Evolutionary conservation across 2,329 filamentous ascomycete species (phyloP).

Genomic region (Blumeria hordei): DNA sequence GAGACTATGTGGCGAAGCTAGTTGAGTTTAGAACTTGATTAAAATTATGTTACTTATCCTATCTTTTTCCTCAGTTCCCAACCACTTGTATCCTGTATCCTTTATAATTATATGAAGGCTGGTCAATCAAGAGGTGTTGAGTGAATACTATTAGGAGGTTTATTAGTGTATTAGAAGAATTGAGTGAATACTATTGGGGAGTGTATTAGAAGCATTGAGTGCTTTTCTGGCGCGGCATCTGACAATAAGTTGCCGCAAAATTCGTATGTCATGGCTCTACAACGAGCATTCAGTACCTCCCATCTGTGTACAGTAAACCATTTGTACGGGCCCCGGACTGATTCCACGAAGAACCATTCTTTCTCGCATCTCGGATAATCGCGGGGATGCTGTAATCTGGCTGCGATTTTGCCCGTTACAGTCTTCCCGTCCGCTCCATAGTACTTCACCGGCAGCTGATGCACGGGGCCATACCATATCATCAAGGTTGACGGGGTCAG

Average conservation of each 20-base stretch:
- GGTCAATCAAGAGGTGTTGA: too few species aligned
- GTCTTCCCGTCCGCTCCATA: slow-evolving; percentile 55
- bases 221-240: neutral
- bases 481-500: slow-evolving; percentile 57
- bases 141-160: too few species aligned
- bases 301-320: slow-evolving; percentile 47
- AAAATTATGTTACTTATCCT: too few species aligned
- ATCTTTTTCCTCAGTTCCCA: too few species aligned
- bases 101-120: too few species aligned
- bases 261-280: slow-evolving; percentile 1
- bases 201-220: neutral
- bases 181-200: too few species aligned
- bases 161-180: too few species aligned
- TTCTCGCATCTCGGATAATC: slow-evolving; percentile 55
- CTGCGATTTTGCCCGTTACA: slow-evolving; percentile 41
- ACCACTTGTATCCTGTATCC: too few species aligned
- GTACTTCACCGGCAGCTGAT: slow-evolving; percentile 49
- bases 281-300: slow-evolving; percentile 23
- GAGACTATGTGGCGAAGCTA: too few species aligned
- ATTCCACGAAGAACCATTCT: slow-evolving; percentile 46
- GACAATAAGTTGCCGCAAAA: neutral
- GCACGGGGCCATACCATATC: slow-evolving; percentile 55
- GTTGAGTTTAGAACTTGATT: too few species aligned
- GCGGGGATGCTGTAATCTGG: slow-evolving; percentile 41
- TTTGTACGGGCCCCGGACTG: slow-evolving; percentile 38